Base-by-base conservation (phyloP, 106 monocot genomes). In the Posidonia australis region DNA sequence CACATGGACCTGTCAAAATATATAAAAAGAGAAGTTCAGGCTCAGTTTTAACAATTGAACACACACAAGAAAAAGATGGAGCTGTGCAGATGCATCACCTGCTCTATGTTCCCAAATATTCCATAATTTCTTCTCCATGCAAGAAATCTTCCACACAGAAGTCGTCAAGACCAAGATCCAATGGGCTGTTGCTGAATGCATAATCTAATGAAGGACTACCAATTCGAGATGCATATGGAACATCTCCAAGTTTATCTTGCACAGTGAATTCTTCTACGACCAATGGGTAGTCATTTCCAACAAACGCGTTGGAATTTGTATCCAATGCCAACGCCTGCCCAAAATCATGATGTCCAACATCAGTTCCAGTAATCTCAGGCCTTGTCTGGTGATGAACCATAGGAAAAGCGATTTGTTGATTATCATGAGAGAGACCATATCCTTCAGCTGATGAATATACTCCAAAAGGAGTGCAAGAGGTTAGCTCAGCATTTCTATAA, bases 111-210 rank as follows among this genome's bases (percentile, higher is more conserved):
- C 92, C 92, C 72, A 87, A 74, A 58, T 87, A 93, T 45, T 83
- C 86, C 83, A 93, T 83, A 27, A 89, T 55, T 63, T 83, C 85
- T 51, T 89, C 85, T 62, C 85, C 93, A 62, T 73, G 70, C 56
- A 89, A 74, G 68, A 79, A 77, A 44, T 86, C 81, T 54, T 86
- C 86, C 51, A 90, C 63, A 45, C 78, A 76, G 49, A 72, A 67
- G 27, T 68, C 59, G 1, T 74, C 74, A 31, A 74, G 30, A 29
- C 24, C 22, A 42, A 68, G 51, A 61, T 47, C 36, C 25, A 87
- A 56, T 53, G 88, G 82, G 47, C 87, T 92, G 30, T 61, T 67
- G 24, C 77, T 63, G 29, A 83, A 76, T 7, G 65, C 72, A 46
- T 74, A 80, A 74, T 88, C 76, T 5, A 78, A 63, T 9, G 79